Percentiles rank a stretch among this genome's conserved stretches.
phyloP scores from a whole-genome alignment of 2,329 filamentous ascomycete genomes.

The Sclerotinia glacialis region DNA sequence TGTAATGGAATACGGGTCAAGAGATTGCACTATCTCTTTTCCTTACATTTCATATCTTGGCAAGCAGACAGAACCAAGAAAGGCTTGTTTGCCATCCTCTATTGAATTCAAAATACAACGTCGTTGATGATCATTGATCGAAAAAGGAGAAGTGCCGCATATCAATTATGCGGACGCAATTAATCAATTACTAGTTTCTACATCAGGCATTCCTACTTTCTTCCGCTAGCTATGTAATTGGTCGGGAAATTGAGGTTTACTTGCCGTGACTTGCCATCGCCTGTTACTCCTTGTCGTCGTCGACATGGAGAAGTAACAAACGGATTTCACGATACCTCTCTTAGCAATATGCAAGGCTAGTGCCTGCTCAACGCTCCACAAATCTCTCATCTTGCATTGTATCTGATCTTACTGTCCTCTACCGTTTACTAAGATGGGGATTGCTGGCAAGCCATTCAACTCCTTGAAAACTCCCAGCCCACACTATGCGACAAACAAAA shows the following conservation, averaged over 20 bases:
- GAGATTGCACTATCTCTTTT: slow-evolving; percentile 7
- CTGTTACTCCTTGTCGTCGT: slow-evolving; percentile 2
- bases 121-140: slow-evolving; percentile 5
- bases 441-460: slow-evolving; percentile 26
- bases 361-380: slow-evolving; percentile 17
- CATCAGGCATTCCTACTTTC: background rate
- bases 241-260: background rate
- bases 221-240: background rate
- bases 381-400: slow-evolving; percentile 20
- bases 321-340: slow-evolving; percentile 10
- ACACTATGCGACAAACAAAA: slow-evolving; percentile 24
- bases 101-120: slow-evolving; percentile 11
- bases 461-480: slow-evolving; percentile 25
- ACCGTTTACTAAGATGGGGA: slow-evolving; percentile 3
- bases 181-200: slow-evolving; percentile 7
- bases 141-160: background rate
- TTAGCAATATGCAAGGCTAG: slow-evolving; percentile 1
- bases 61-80: background rate
- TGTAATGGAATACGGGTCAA: slow-evolving; percentile 6
- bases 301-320: background rate
- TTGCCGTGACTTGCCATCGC: slow-evolving; percentile 1
- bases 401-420: background rate
- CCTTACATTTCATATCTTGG: slow-evolving; percentile 15
- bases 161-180: background rate
- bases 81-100: background rate